Evolutionary conservation across 179 eudicot species (phyloP).

Genomic region (Pouteria campechiana): DNA sequence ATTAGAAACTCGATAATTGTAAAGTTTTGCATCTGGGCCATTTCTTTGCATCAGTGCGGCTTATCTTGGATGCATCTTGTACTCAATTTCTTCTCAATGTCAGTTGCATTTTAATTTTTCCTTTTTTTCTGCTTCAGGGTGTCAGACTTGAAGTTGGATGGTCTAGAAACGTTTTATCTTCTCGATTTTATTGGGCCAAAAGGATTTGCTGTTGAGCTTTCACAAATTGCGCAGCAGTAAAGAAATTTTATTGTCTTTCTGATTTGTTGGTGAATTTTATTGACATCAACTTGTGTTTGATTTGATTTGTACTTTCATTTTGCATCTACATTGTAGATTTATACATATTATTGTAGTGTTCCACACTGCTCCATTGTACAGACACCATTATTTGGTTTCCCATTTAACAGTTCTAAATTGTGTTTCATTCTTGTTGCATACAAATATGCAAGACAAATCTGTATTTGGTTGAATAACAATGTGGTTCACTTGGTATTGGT

Average conservation of each 20-base stretch:
- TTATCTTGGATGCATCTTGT: background rate
- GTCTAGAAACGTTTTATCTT: slow-evolving; percentile 64
- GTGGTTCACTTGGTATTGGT: slow-evolving; percentile 1
- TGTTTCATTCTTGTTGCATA: too few relatives aligned
- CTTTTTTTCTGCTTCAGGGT: slow-evolving; percentile 26
- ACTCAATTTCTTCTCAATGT: background rate
- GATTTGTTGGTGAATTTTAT: too few relatives aligned
- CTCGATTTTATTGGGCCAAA: slow-evolving; percentile 79
- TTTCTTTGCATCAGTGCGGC: too few relatives aligned
- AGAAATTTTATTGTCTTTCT: slow-evolving; percentile 13
- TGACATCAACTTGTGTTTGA: slow-evolving; percentile 2
- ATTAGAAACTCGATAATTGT: too few relatives aligned
- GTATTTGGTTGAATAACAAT: too few relatives aligned
- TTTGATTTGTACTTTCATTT: background rate
- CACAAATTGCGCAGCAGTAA: slow-evolving; percentile 53
- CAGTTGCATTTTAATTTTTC: background rate
- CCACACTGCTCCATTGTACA: too few relatives aligned
- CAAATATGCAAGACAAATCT: too few relatives aligned
- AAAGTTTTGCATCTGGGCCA: too few relatives aligned
- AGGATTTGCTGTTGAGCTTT: slow-evolving; percentile 58
- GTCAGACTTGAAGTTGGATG: slow-evolving; percentile 59
- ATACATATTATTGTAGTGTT: too few relatives aligned
- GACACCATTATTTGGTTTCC: too few relatives aligned
- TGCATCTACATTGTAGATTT: too few relatives aligned
- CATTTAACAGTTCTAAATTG: too few relatives aligned